These are phyloP conservation scores for Clarireedia paspali DNA, from an alignment of 2,329 filamentous ascomycete genomes.

Conservation along the genomic window DNA sequence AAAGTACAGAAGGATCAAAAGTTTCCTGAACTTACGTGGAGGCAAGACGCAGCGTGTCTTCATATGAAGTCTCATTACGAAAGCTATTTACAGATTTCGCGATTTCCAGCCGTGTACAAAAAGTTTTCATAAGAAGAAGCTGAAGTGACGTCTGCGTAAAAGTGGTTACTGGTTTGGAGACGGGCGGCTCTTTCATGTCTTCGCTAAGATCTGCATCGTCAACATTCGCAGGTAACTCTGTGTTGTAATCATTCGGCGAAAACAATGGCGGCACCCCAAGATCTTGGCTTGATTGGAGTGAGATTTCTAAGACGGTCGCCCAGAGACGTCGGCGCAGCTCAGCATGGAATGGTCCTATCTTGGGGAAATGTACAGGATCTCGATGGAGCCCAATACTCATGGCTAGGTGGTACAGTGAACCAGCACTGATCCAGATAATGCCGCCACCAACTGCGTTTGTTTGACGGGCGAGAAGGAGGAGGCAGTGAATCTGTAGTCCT, in stretches of 20 bases:
- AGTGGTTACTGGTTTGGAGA: conserved; percentile 17
- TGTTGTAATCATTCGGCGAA: conserved; percentile 40
- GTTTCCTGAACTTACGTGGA: conserved; percentile 23
- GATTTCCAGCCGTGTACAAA: conserved; percentile 37
- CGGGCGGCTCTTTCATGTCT: conserved; percentile 20
- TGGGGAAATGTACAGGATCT: conserved; percentile 42
- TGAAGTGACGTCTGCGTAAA: conserved; percentile 44
- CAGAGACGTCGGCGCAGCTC: conserved; percentile 50
- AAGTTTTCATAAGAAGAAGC: conserved; percentile 38
- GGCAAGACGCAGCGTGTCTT: conserved; percentile 40
- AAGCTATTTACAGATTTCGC: conserved; percentile 41
- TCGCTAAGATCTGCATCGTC: conserved; percentile 44
- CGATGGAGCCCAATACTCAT: conserved; percentile 51
- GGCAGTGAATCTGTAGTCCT: conserved; percentile 43
- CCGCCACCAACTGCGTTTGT: conserved; percentile 41
- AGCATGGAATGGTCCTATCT: conserved; percentile 38
- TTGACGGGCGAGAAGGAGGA: conserved; percentile 43
- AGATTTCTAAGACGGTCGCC: conserved; percentile 47
- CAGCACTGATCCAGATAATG: conserved; percentile 43
- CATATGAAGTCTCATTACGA: conserved; percentile 35
- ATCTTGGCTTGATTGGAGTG: conserved; percentile 43
- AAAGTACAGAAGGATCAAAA: no score
- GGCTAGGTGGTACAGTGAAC: conserved; percentile 42
- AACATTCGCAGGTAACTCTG: conserved; percentile 40
- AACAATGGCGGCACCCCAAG: conserved; percentile 43